These are phyloP conservation scores for Euphorbia tirucalli DNA, from an alignment of 345 rosid species.

Conservation along the genomic window DNA sequence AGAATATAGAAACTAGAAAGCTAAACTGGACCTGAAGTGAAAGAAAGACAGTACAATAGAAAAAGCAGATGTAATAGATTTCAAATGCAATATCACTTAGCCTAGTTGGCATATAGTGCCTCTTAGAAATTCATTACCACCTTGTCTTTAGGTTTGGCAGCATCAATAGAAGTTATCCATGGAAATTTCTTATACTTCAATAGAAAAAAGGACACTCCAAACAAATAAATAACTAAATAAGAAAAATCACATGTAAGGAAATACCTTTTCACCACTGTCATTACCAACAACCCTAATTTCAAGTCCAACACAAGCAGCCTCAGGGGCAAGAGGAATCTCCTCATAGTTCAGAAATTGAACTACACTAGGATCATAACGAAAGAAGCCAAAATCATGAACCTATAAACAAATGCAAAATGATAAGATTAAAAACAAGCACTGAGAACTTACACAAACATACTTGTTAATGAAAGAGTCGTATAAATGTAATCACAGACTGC, in stretches of 20 bases:
- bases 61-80: neutral
- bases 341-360: slow-evolving; percentile 76
- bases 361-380: slow-evolving; percentile 71
- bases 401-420: slow-evolving; percentile 27
- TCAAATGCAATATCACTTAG: neutral
- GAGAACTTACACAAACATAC: neutral
- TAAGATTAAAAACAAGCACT: neutral
- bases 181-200: neutral
- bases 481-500: neutral
- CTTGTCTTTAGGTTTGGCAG: neutral
- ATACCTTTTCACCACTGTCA: slow-evolving; percentile 97
- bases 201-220: neutral
- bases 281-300: slow-evolving; percentile 97
- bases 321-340: slow-evolving; percentile 97
- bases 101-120: neutral
- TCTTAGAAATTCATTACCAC: neutral
- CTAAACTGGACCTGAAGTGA: neutral
- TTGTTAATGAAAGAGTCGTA: neutral
- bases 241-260: neutral
- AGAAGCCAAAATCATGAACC: slow-evolving; percentile 99
- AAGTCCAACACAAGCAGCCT: slow-evolving; percentile 89
- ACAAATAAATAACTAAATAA: neutral
- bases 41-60: neutral
- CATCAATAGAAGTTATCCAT: neutral
- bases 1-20: neutral